Evolutionary conservation across 2,329 filamentous ascomycete species (phyloP).

Genomic region (Berkeleyomyces rouxiae): DNA sequence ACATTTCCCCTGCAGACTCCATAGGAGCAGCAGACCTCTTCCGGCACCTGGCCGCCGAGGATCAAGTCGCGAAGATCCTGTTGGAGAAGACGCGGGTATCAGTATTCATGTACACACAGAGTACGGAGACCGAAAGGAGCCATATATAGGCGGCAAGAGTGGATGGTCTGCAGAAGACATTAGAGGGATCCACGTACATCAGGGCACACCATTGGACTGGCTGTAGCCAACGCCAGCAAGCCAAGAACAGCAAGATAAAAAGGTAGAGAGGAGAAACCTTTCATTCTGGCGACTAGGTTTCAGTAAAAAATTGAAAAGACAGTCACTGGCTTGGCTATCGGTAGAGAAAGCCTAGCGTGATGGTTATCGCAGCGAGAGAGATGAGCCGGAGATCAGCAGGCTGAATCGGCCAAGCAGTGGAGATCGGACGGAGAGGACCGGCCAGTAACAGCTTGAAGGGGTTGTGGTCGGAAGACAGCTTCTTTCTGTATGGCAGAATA

Average conservation of each 20-base stretch:
- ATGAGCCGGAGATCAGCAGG: too few species aligned
- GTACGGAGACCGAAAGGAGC: background rate
- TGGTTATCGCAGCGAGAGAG: too few species aligned
- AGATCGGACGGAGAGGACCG: too few species aligned
- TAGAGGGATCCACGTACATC: slow-evolving; percentile 6
- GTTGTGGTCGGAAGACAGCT: background rate
- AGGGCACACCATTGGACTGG: slow-evolving; percentile 11
- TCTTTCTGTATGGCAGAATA: background rate
- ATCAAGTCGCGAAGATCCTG: slow-evolving; percentile 24
- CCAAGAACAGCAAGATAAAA: background rate
- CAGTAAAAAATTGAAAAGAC: too few species aligned
- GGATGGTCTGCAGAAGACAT: background rate
- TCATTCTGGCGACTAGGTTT: background rate
- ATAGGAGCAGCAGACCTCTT: slow-evolving; percentile 38
- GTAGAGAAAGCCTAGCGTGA: too few species aligned
- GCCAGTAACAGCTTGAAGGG: too few species aligned
- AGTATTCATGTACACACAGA: background rate
- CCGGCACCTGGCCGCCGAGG: slow-evolving; percentile 29
- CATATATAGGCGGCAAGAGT: background rate
- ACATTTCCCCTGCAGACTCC: slow-evolving; percentile 34
- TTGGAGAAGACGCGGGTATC: background rate
- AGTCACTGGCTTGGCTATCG: too few species aligned
- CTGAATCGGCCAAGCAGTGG: too few species aligned
- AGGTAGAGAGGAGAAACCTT: background rate
- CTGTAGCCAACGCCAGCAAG: background rate